phyloP scores from a whole-genome alignment of 148 eudicot genomes.

The Vaccinium vitisidaea region DNA sequence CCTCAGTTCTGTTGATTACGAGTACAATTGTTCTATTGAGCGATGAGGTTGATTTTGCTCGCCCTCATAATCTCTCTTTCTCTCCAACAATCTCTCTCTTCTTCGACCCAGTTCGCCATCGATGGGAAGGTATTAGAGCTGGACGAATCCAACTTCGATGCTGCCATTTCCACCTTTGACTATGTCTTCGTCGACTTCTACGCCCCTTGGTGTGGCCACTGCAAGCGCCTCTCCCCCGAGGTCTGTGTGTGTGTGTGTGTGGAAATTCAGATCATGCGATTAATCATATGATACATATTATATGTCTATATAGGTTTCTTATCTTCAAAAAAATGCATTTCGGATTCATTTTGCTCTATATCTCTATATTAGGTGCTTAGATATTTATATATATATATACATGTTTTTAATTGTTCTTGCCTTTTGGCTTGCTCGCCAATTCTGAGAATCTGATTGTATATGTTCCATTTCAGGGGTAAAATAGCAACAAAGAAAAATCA shows the following conservation, averaged over 20 bases:
- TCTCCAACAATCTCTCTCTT: conserved; percentile 21
- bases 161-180: conserved; percentile 73
- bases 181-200: conserved; percentile 80
- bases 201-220: conserved; percentile 97
- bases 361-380: no score
- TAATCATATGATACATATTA: neutral
- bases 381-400: neutral
- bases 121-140: conserved; percentile 81
- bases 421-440: neutral
- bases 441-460: neutral
- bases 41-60: neutral
- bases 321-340: neutral
- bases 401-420: neutral
- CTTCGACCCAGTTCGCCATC: conserved; percentile 31
- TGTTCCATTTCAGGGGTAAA: neutral
- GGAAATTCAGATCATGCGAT: neutral
- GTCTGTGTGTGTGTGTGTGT: conserved; percentile 27
- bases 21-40: neutral
- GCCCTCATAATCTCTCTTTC: conserved; percentile 24
- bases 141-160: conserved; percentile 72
- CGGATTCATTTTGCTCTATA: neutral
- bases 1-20: neutral
- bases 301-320: neutral
- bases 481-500: neutral
- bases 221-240: conserved; percentile 88